Conservation (phyloP, 495 filamentous ascomycete species). For the Trichoderma erinaceum region DNA sequence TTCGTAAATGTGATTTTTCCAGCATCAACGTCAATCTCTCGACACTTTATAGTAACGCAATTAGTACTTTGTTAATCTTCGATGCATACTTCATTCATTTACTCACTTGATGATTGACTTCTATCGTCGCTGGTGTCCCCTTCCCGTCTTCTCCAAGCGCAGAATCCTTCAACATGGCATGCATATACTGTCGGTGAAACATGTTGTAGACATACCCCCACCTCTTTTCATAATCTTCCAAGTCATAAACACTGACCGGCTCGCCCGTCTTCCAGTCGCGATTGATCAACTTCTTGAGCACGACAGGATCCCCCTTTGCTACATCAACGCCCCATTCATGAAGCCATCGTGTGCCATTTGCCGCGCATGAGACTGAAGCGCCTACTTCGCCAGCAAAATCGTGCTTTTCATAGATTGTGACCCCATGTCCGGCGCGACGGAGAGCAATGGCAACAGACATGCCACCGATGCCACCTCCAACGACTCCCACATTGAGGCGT, state of each 20-base stretch:
- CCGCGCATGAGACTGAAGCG: conserved; percentile 42
- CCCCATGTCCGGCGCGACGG: conserved; percentile 39
- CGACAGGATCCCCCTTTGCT: conserved; percentile 38
- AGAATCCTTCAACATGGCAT: conserved; percentile 46
- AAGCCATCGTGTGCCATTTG: conserved; percentile 42
- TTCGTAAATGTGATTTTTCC: conserved; percentile 28
- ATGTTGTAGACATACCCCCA: conserved; percentile 41
- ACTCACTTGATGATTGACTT: conserved; percentile 39
- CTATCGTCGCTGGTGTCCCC: conserved; percentile 36
- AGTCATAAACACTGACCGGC: conserved; percentile 38
- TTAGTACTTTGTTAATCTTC: background rate
- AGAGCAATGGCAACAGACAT: conserved; percentile 43
- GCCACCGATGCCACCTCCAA: conserved; percentile 47
- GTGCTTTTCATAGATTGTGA: conserved; percentile 46
- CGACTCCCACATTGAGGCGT: conserved; percentile 35
- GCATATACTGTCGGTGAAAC: conserved; percentile 53
- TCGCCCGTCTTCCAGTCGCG: conserved; percentile 37
- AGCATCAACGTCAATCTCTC: conserved; percentile 26
- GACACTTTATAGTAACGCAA: conserved; percentile 19
- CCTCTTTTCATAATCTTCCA: conserved; percentile 30
- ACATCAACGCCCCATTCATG: conserved; percentile 38
- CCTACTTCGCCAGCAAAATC: conserved; percentile 43
- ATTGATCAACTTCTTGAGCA: conserved; percentile 44
- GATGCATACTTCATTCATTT: background rate
- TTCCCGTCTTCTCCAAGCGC: conserved; percentile 38